Evolutionary conservation across 1,284 basidiomycete species (phyloP), one percentile per base, ranked within the genome.

Genomic region (Chalciporus piperatoides): DNA sequence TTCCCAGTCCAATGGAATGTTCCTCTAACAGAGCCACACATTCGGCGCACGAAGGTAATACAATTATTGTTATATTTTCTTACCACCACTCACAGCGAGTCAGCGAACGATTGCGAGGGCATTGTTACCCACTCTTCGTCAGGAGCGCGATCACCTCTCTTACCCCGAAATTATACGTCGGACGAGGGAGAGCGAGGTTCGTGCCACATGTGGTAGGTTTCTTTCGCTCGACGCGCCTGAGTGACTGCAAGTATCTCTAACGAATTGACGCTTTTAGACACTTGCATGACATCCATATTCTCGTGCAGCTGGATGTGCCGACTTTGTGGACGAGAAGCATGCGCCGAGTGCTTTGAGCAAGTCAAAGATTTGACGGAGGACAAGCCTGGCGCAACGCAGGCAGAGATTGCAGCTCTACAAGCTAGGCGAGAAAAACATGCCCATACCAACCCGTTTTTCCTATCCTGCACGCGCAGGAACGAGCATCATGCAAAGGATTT

Each of bases 231-330:
- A 45, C 43, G 42, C 50, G 6, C 19, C 42, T 43, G 24, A 35
- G 46, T 41, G 49, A 55, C 41, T 40, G 43, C 12, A 14, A 35
- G 42, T 12, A 45, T 51, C 37, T 51, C 38, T 49, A 38, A 44
- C 28, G 30, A 33, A 32, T 40, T 8, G 15, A 39, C 47, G 47
- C 48, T 44, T 44, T 44, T 56, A 92, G 92, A 97, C 68, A 92
- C 88, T 2, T 97, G 95, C 67, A 86, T 90, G 71, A 93, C 92
- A 3, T 92, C 91, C 12, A 83, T 97, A 52, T 96, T 97, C 67
- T 86, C 86, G 6, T 85, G 84, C 50, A 90, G 83, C 51, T 97
- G 86, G 82, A 88, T 94, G 77, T 97, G 94, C 67, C 77, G 82
- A 8, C 65, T 79, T n/a, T 97, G 94, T 65, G 94, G 92, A 1